A percentile compares a stretch with the other conserved stretches of the same genome.
Evolutionary conservation across 2,329 filamentous ascomycete species (phyloP).

Genomic region (Cladosporium phlei): DNA sequence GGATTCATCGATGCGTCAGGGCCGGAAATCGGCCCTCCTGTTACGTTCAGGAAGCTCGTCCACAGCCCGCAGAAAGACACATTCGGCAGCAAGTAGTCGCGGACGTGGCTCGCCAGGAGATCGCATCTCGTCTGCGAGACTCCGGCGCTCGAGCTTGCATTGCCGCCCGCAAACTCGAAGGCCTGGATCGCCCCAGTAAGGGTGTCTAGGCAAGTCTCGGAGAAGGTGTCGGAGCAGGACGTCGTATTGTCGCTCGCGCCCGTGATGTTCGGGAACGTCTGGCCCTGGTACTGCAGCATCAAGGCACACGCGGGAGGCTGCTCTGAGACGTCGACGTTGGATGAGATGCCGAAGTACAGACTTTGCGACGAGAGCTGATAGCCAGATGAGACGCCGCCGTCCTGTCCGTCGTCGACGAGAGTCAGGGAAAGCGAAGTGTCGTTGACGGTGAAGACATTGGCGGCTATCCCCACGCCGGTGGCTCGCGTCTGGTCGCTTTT

Average conservation of each 20-base stretch:
- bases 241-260: not conserved
- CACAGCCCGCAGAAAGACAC: slow-evolving; percentile 1
- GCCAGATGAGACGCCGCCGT: not conserved
- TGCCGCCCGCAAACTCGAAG: not conserved
- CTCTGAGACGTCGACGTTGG: not conserved
- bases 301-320: slow-evolving; percentile 1
- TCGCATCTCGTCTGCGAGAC: not conserved
- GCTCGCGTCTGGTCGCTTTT: not conserved
- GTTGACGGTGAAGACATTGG: not conserved
- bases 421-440: not conserved
- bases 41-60: not conserved
- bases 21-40: not conserved
- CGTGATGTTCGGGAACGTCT: not conserved
- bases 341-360: not conserved
- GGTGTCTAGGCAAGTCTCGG: not conserved
- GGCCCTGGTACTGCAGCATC: not conserved
- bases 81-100: not conserved
- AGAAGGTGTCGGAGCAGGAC: not conserved
- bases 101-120: not conserved
- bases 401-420: not conserved
- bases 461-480: not conserved
- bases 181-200: not conserved
- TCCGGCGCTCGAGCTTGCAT: not conserved
- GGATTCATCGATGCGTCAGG: not conserved
- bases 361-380: not conserved